A percentile compares a stretch with the other conserved stretches of the same genome.
Evolutionary conservation across 768 basidiomycete genomes (phyloP).

Genomic region (Cyclocybe cylindracea): DNA sequence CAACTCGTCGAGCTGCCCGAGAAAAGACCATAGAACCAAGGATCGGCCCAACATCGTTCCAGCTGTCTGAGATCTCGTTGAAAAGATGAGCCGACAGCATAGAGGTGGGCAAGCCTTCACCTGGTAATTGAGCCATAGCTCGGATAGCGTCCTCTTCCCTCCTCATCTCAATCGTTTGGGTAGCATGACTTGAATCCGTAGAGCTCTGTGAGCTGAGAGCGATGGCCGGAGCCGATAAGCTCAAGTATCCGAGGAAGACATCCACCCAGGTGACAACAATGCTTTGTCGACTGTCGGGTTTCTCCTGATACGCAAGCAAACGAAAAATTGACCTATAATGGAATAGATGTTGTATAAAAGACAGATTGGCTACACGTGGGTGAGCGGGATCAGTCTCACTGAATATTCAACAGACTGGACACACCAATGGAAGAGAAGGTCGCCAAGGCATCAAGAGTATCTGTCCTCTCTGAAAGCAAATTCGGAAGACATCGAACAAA

Average conservation of each 20-base stretch:
- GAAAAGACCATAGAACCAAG: conserved; percentile 54
- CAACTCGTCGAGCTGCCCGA: conserved; percentile 60
- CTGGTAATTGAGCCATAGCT: conserved; percentile 70
- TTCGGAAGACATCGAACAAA: conserved; percentile 9
- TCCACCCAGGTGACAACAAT: conserved; percentile 69
- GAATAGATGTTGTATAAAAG: conserved; percentile 41
- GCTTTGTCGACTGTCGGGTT: conserved; percentile 15
- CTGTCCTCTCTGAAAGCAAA: neutral
- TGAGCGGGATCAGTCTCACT: neutral
- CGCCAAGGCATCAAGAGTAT: neutral
- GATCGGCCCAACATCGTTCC: conserved; percentile 45
- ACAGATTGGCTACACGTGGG: conserved; percentile 9
- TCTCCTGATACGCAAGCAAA: conserved; percentile 30
- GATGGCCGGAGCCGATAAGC: conserved; percentile 29
- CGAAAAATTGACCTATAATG: conserved; percentile 52
- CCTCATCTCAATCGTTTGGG: conserved; percentile 36
- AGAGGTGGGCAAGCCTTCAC: conserved; percentile 19
- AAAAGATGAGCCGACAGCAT: neutral
- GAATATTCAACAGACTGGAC: neutral
- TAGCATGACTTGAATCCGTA: neutral
- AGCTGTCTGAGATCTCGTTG: conserved; percentile 44
- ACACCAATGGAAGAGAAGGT: conserved; percentile 7
- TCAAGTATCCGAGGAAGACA: conserved; percentile 53
- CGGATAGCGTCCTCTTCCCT: conserved; percentile 51
- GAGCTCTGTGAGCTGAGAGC: conserved; percentile 9